Evolutionary conservation across 768 basidiomycete genomes (phyloP), one percentile per base, ranked within the genome.

Genomic region (Podaxis sp.): DNA sequence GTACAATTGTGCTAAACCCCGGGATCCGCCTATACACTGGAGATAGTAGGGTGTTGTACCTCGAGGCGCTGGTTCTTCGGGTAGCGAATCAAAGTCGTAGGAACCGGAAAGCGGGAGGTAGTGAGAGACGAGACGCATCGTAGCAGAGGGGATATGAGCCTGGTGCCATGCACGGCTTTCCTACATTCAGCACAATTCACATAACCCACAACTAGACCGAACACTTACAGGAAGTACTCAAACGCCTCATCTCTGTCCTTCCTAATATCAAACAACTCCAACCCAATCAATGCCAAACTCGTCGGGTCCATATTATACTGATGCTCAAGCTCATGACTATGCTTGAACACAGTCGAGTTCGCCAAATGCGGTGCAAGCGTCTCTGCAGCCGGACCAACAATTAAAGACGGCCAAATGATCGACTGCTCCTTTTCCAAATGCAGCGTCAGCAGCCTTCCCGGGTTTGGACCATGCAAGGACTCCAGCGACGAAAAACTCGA

Each of bases 241-340:
- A 93, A 93, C 3, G 91, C 91, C 63, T 87, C 88, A 49, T 89
- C 87, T 63, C 82, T 85, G 55, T 91, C 84, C 70, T 87, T 87
- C 52, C 89, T 81, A 54, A 93, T 90, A 70, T 93, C 91, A 53
- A 83, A 82, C 44, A 88, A 70, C 66, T 93, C 91, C 48, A 91
- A 75, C 8, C 82, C 91, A 64, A 87, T 82, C 58, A 93, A 74
- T 1, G 87, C 85, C 28, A 93, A 76, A 73, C 91, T 93, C 13
- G 91, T 93, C 1, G 91, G 87, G 71, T 93, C 91, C 89, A 93
- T 91, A 66, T 93, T 93, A 66, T 89, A 93, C 67, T 83, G 81
- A 51, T 84, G 80, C 62, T 92, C 90, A 58, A 78, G 72, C 60
- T 80, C 82, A 57, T 77, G 79, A 63, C 72, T 81, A 30, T 80